Percentiles rank a stretch among this genome's conserved stretches.
Evolutionary conservation across 768 basidiomycete genomes (phyloP).

Genomic region (Lentinus brumalis): DNA sequence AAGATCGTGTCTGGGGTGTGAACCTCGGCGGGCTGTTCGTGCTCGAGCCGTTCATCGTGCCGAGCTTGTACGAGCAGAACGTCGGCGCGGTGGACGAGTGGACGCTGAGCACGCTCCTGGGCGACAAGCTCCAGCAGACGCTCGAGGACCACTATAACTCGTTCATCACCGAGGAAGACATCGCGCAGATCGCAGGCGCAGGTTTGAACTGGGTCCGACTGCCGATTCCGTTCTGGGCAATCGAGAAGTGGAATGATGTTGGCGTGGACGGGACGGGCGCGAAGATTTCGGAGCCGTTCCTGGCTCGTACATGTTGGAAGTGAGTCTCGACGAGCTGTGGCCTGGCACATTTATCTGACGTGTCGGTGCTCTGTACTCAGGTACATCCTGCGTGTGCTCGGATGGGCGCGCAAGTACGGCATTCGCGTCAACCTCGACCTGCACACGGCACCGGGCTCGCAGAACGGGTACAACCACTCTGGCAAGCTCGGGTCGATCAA

Average conservation of each 20-base stretch:
- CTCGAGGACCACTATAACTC: conserved; percentile 74
- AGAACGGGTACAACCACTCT: conserved; percentile 69
- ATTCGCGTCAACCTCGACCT: conserved; percentile 82
- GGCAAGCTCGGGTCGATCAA: conserved; percentile 64
- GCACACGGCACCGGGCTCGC: conserved; percentile 78
- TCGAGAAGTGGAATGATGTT: conserved; percentile 63
- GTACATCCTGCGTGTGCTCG: conserved; percentile 73
- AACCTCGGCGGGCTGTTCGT: conserved; percentile 79
- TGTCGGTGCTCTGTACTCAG: too few species aligned
- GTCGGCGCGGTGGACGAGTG: conserved; percentile 61
- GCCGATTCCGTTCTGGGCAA: conserved; percentile 85
- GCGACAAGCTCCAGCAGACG: conserved; percentile 45
- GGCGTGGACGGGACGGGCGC: conserved; percentile 23
- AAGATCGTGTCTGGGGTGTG: conserved; percentile 63
- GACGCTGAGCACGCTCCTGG: conserved; percentile 64
- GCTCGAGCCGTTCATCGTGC: conserved; percentile 78
- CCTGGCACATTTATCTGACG: conserved; percentile 1
- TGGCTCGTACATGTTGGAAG: conserved; percentile 76
- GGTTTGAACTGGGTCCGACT: conserved; percentile 85
- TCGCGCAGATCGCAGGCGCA: conserved; percentile 44
- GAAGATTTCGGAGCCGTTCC: conserved; percentile 63
- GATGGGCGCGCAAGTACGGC: conserved; percentile 90
- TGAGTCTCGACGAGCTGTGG: conserved; percentile 36
- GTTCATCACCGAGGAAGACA: conserved; percentile 57
- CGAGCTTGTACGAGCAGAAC: conserved; percentile 58